Percentiles rank a stretch among this genome's conserved stretches.
Evolutionary conservation across 495 filamentous ascomycete species (phyloP).

Genomic region (Xylaria longipes): DNA sequence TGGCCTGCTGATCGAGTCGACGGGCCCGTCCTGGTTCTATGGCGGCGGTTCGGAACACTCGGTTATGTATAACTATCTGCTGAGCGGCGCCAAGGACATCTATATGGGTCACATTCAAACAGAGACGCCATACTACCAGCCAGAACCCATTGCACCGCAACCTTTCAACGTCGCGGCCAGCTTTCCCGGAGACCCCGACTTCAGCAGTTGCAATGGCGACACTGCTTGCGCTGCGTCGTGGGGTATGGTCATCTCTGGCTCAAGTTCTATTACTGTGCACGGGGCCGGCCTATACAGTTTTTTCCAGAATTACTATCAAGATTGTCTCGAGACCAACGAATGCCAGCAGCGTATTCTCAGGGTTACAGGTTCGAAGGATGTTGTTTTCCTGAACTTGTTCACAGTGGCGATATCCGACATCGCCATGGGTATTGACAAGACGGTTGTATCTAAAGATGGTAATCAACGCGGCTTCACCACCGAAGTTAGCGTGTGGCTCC

Average conservation of each 20-base stretch:
- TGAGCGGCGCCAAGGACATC: not conserved
- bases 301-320: not conserved
- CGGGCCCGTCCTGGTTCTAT: constrained; percentile 68
- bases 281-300: not conserved
- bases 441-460: no score
- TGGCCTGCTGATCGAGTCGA: constrained; percentile 73
- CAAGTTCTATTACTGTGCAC: not conserved
- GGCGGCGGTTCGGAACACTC: constrained; percentile 53
- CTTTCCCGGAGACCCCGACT: not conserved
- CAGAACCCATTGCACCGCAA: not conserved
- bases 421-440: no score
- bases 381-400: not conserved
- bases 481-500: no score
- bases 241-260: not conserved
- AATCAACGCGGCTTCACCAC: no score
- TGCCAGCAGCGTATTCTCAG: not conserved
- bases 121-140: not conserved
- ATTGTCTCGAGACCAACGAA: not conserved
- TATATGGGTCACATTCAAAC: not conserved
- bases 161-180: not conserved
- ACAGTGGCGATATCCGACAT: no score
- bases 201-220: not conserved
- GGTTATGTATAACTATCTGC: not conserved
- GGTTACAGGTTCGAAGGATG: not conserved
- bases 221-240: not conserved